These are phyloP conservation scores for Leccinum uliginosum DNA, from an alignment of 768 basidiomycete species.

Conservation along the genomic window DNA sequence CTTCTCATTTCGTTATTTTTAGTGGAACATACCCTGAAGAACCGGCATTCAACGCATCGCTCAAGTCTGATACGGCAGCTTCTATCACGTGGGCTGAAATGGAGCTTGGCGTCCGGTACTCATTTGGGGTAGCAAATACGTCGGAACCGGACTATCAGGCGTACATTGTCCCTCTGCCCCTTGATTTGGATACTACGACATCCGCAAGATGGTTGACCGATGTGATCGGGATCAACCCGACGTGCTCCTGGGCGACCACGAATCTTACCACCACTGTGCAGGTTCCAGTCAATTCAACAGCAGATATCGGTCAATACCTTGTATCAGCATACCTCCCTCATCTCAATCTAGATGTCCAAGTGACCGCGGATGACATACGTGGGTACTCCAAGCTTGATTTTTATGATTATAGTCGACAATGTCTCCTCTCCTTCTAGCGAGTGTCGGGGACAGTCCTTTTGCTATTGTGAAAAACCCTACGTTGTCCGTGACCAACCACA, in stretches of 20 bases:
- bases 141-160: slow-evolving; percentile 15
- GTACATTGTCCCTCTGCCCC: slow-evolving; percentile 20
- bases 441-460: background rate
- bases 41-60: slow-evolving; percentile 3
- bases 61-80: slow-evolving; percentile 15
- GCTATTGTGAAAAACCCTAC: slow-evolving; percentile 9
- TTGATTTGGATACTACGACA: slow-evolving; percentile 13
- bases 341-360: slow-evolving; percentile 17
- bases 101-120: slow-evolving; percentile 23
- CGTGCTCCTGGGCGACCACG: slow-evolving; percentile 26
- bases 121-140: slow-evolving; percentile 11
- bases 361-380: slow-evolving; percentile 4
- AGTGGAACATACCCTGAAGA: background rate
- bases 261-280: slow-evolving; percentile 18
- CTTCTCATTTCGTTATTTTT: background rate
- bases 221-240: slow-evolving; percentile 25
- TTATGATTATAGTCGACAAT: background rate
- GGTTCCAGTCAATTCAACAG: slow-evolving; percentile 8
- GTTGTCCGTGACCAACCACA: slow-evolving; percentile 16
- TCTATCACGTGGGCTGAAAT: slow-evolving; percentile 24
- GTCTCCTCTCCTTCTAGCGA: background rate
- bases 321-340: slow-evolving; percentile 14
- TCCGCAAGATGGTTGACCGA: slow-evolving; percentile 27
- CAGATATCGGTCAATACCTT: background rate
- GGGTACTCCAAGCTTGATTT: background rate